These are phyloP conservation scores for Aureobasidium sp. DNA, from an alignment of 2,329 filamentous ascomycete species.

Conservation along the genomic window DNA sequence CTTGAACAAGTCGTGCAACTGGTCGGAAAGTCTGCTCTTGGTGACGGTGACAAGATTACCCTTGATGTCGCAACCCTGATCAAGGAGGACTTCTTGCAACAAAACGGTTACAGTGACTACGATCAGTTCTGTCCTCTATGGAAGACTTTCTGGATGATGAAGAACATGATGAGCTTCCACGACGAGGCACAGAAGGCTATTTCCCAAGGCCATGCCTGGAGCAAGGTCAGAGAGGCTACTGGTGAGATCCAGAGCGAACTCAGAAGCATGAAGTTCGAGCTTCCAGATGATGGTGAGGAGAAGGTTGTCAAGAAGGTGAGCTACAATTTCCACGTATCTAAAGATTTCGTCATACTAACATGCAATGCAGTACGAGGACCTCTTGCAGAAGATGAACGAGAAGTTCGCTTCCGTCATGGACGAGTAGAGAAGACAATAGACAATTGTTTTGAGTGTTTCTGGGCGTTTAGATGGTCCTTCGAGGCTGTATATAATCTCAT, in stretches of 20 bases:
- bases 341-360: constrained; percentile 34
- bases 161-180: constrained; percentile 96
- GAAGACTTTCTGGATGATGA: constrained; percentile 99
- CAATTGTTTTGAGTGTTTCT: neutral
- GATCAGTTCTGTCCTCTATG: constrained; percentile 98
- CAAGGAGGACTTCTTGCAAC: constrained; percentile 98
- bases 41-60: constrained; percentile 96
- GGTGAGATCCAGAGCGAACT: constrained; percentile 77
- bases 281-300: constrained; percentile 79
- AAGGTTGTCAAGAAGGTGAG: constrained; percentile 74
- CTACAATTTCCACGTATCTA: neutral
- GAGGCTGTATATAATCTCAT: constrained; percentile 12
- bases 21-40: constrained; percentile 93
- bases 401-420: constrained; percentile 95
- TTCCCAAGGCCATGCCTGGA: constrained; percentile 83
- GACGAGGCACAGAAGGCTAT: constrained; percentile 96
- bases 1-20: constrained; percentile 97
- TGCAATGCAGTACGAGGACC: constrained; percentile 70
- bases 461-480: constrained; percentile 8
- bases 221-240: constrained; percentile 86
- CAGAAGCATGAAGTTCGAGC: constrained; percentile 92
- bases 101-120: constrained; percentile 98
- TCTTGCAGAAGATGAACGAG: constrained; percentile 87
- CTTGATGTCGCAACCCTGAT: constrained; percentile 83
- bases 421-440: constrained; percentile 53